Conservation (phyloP, 1,284 basidiomycete genomes). For the Trichosporon faecale region DNA sequence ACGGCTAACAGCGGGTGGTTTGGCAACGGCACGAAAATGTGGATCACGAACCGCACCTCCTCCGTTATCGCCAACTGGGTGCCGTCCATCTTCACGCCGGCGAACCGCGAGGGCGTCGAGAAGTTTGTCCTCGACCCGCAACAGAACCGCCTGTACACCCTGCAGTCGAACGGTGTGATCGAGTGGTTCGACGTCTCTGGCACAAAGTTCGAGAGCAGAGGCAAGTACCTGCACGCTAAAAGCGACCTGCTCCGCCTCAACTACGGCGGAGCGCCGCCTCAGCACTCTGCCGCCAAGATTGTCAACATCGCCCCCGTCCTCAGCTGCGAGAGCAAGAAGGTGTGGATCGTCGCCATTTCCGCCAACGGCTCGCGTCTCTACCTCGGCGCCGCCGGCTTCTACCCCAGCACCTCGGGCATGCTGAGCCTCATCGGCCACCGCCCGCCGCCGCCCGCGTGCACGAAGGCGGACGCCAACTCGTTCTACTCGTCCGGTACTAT, state of each 20-base stretch:
- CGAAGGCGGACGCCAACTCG: slow-evolving; percentile 27
- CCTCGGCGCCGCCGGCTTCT: slow-evolving; percentile 17
- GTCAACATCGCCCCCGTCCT: slow-evolving; percentile 48
- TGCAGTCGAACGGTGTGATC: slow-evolving; percentile 38
- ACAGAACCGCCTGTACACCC: slow-evolving; percentile 40
- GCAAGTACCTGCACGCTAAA: slow-evolving; percentile 29
- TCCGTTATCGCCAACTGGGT: slow-evolving; percentile 37
- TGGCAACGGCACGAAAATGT: slow-evolving; percentile 54
- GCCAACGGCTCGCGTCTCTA: slow-evolving; percentile 54
- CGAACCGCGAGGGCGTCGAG: slow-evolving; percentile 42
- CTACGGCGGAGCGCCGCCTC: slow-evolving; percentile 21
- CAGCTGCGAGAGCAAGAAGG: slow-evolving; percentile 52
- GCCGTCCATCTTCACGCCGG: slow-evolving; percentile 24
- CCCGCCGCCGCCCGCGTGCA: slow-evolving; percentile 36
- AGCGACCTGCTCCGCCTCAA: slow-evolving; percentile 26
- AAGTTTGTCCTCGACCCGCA: slow-evolving; percentile 40
- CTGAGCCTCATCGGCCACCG: slow-evolving; percentile 22
- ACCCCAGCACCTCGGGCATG: slow-evolving; percentile 3
- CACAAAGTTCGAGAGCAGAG: slow-evolving; percentile 31
- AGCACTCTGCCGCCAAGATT: slow-evolving; percentile 29
- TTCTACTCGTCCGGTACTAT: slow-evolving; percentile 46
- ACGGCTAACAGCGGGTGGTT: slow-evolving; percentile 92
- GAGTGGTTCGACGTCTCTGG: slow-evolving; percentile 39
- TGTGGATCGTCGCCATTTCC: slow-evolving; percentile 76
- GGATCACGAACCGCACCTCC: slow-evolving; percentile 37